phyloP scores from a whole-genome alignment of 345 rosid genomes.

The Bruguiera sexangula region DNA sequence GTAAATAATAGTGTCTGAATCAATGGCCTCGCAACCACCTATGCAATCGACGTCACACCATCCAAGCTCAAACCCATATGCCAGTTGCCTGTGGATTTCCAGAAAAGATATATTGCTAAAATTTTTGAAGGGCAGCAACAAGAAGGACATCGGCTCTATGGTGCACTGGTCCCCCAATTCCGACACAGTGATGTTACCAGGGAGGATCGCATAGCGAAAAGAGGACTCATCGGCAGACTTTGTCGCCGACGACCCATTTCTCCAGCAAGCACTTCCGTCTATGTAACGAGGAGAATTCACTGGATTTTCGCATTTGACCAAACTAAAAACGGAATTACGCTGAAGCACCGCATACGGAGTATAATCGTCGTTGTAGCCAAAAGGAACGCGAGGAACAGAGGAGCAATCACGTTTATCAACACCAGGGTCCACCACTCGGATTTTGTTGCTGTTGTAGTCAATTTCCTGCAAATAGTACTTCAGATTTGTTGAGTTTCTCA shows the following conservation, averaged over 20 bases:
- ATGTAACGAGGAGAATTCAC: neutral
- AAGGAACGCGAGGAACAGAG: conserved; percentile 2
- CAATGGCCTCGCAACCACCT: too few species aligned
- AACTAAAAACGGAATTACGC: too few species aligned
- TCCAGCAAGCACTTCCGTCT: neutral
- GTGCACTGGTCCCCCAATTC: conserved; percentile 1
- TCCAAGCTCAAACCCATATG: conserved; percentile 12
- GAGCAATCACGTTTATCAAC: neutral
- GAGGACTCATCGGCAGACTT: too few species aligned
- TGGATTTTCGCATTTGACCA: too few species aligned
- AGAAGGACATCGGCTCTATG: neutral
- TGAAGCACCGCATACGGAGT: too few species aligned
- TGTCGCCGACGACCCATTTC: neutral
- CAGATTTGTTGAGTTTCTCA: too few species aligned
- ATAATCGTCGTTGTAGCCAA: too few species aligned
- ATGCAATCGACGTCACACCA: neutral
- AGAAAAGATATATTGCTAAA: neutral
- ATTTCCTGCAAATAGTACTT: conserved; percentile 4
- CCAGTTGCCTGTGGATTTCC: conserved; percentile 1
- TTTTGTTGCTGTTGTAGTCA: conserved; percentile 2
- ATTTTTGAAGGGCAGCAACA: neutral
- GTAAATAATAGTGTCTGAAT: too few species aligned
- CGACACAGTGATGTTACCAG: neutral
- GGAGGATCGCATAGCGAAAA: neutral
- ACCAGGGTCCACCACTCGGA: conserved; percentile 10